A percentile compares a stretch with the other conserved stretches of the same genome.
Conservation (phyloP, 495 filamentous ascomycete genomes). For the Aspergillus wentii region DNA sequence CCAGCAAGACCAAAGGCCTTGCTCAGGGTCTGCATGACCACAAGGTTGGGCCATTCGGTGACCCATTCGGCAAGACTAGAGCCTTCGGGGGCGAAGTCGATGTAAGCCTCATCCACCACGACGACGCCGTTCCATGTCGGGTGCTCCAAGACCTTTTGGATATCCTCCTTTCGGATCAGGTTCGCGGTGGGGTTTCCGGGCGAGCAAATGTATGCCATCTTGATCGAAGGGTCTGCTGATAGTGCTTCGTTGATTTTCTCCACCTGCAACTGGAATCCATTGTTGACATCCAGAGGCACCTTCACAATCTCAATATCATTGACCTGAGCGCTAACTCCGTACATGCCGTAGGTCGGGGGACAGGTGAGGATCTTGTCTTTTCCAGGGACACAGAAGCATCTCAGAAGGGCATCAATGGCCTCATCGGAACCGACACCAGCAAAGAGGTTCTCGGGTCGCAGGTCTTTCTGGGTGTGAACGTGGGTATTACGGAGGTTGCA, state of each 20-base stretch:
- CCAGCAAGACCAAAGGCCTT: conserved; percentile 96
- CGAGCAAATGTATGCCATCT: conserved; percentile 86
- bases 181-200: conserved; percentile 90
- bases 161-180: conserved; percentile 69
- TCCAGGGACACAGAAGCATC: conserved; percentile 86
- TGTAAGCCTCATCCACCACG: conserved; percentile 91
- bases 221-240: conserved; percentile 62
- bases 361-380: conserved; percentile 87
- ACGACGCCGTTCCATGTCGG: conserved; percentile 94
- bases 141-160: conserved; percentile 72
- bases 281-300: conserved; percentile 62
- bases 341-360: conserved; percentile 98
- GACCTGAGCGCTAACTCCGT: conserved; percentile 84
- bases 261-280: conserved; percentile 66
- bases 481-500: conserved; percentile 87
- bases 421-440: conserved; percentile 95
- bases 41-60: conserved; percentile 87
- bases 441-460: conserved; percentile 81
- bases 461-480: conserved; percentile 65
- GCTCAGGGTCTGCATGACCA: conserved; percentile 95
- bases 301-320: conserved; percentile 87
- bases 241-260: conserved; percentile 62
- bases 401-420: conserved; percentile 87
- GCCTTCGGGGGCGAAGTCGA: conserved; percentile 82
- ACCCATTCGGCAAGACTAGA: conserved; percentile 91